Evolutionary conservation across 805 yeast species (phyloP).

Genomic region (Candida oleophila): DNA sequence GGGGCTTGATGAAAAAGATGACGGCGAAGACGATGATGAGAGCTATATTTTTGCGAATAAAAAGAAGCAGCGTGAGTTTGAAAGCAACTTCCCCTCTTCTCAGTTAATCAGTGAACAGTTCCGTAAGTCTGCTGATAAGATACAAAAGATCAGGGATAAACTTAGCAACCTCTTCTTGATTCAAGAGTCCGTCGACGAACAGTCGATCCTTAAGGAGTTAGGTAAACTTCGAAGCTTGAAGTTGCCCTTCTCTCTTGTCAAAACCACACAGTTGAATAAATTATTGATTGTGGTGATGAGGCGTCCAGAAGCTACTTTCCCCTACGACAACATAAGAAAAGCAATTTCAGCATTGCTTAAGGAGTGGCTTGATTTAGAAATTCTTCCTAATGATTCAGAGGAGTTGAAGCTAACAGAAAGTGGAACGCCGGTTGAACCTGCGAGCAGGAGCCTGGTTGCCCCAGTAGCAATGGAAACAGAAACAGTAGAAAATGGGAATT

Average conservation of each 20-base stretch:
- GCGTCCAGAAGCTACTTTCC: conserved; percentile 22
- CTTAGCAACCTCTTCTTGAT: conserved; percentile 11
- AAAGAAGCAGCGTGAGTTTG: conserved; percentile 26
- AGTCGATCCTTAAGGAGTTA: conserved; percentile 13
- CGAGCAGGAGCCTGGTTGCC: background rate
- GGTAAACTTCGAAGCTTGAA: conserved; percentile 15
- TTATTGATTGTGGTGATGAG: conserved; percentile 31
- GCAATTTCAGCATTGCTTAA: conserved; percentile 20
- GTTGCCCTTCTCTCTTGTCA: conserved; percentile 30
- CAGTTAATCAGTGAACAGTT: conserved; percentile 8
- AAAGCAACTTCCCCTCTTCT: conserved; percentile 21
- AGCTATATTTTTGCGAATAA: conserved; percentile 29
- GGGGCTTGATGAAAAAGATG: conserved; percentile 40
- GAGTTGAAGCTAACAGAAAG: conserved; percentile 5
- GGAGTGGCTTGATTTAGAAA: conserved; percentile 16
- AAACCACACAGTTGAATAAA: conserved; percentile 29
- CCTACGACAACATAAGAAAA: conserved; percentile 14
- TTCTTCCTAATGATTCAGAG: conserved; percentile 15
- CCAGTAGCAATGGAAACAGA: conserved; percentile 6
- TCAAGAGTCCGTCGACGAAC: conserved; percentile 14
- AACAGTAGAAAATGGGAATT: background rate
- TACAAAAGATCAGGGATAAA: background rate
- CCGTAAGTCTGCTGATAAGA: background rate
- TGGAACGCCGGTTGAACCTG: background rate
- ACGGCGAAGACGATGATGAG: conserved; percentile 25